Base-by-base conservation (phyloP, 768 basidiomycete genomes). In the Paxillus rubicundulus region DNA sequence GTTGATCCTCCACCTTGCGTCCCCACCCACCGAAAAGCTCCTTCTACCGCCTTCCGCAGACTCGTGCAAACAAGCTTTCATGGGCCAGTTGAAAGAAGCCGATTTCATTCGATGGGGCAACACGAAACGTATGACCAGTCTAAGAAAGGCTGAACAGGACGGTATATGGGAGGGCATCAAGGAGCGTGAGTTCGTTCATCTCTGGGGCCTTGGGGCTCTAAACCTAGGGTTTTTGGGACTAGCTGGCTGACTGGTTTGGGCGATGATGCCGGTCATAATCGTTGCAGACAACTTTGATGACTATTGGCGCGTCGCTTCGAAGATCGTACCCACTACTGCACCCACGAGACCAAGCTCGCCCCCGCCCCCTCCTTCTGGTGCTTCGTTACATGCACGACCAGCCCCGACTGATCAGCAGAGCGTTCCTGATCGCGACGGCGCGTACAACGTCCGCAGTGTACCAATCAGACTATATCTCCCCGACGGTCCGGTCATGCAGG, bases 101-200 rank as follows among this genome's bases (percentile, higher is more conserved):
- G 97, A 99, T 68, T 98, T 97, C 65, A 85, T 97, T 43, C 80
- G 96, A 43, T 98, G 94, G 93, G 92, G 97, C 1, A 97, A 89
- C 71, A 95, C 92, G 17, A 92, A 92, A 65, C 82, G 93, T 33
- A 92, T 98, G 75, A 98, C 93, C 1, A 84, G 89, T 16, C 77
- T 99, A 32, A 74, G 93, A 49, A 92, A 94, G 68, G 84, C 81
- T 21, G 96, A 98, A 64, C 91, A 98, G 66, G 97, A 99, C 66
- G 92, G 87, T 1, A 82, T 98, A 50, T 99, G 97, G 97, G 93
- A 97, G 61, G 94, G 94, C 8, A 88, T 99, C 57, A 87, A 87
- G 73, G 88, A 92, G 62, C 92, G 96, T 98, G 66, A 73, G 93
- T 74, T 12, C 41, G 52, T n/a, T 44, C 18, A 16, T 54, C 47